Evolutionary conservation across 1,284 basidiomycete species (phyloP), one percentile per base, ranked within the genome.

Genomic region (Irpex sp.): DNA sequence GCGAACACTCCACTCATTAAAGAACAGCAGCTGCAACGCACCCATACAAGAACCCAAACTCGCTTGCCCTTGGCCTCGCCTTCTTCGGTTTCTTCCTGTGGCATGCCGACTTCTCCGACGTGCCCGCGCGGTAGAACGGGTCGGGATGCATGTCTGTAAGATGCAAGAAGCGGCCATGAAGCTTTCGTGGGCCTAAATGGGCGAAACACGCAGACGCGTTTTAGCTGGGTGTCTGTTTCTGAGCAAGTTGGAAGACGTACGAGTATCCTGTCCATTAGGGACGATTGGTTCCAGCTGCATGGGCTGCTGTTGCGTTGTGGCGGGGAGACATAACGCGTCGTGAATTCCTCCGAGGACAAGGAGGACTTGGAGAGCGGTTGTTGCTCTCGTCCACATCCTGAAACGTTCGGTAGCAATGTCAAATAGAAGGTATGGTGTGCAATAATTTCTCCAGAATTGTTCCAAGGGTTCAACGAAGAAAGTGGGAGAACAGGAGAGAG

Each of bases 101-200:
- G 68, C 90, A 92, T 5, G 85, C 80, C 11, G 80, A 84, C 37
- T 78, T 79, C 65, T 80, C 76, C 11, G 85, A 82, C 47, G 82
- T 76, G 58, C 79, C 79, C 39, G 72, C 69, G 17, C 70, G 70
- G 71, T 90, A 92, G 72, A 83, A 77, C 33, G 84, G 82, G 75
- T 94, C 92, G 31, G 91, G 90, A 71, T 94, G 92, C 66, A 94
- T 84, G 74, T 94, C 92, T 49, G 91, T 93, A 67, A 94, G 86
- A 68, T 86, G 84, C 19, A 94, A 74, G 74, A 93, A 93, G 47
- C 90, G 83, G 2, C 91, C 92, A 64, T 84, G 84, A 36, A 91
- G 79, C 70, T 82, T 83, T 60, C 77, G 81, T 50, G 66, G 68
- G 60, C 46, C 65, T 70, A 62, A 65, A 60, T 17, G 13, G 43